These are phyloP conservation scores for Auriculariales sp. DNA, from an alignment of 768 basidiomycete species.

Conservation along the genomic window DNA sequence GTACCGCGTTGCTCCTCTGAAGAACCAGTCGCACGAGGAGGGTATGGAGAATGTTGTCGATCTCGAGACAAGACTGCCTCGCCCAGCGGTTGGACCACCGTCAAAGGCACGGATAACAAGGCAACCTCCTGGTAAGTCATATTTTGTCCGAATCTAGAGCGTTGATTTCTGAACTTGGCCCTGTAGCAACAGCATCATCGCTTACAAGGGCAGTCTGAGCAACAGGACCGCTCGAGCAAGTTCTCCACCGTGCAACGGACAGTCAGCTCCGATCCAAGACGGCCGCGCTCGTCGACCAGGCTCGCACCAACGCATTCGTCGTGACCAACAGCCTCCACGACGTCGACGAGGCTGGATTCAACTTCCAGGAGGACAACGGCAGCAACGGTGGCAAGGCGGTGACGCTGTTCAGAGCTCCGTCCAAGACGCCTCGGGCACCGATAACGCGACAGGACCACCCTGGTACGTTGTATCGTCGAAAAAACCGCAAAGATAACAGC, in stretches of 20 bases:
- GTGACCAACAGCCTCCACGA: constrained; percentile 49
- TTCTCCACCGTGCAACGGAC: constrained; percentile 17
- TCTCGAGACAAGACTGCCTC: constrained; percentile 41
- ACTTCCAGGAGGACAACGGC: constrained; percentile 46
- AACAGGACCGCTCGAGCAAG: constrained; percentile 21
- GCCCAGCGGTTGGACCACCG: constrained; percentile 40
- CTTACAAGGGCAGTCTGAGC: constrained; percentile 15
- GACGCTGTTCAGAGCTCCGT: constrained; percentile 38
- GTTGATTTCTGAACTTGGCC: not conserved
- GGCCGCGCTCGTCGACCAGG: constrained; percentile 39
- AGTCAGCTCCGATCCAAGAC: constrained; percentile 27
- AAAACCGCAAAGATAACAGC: no score
- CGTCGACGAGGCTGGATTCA: constrained; percentile 36
- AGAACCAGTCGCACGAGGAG: constrained; percentile 33
- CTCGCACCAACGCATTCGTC: constrained; percentile 36
- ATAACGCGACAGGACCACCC: no score
- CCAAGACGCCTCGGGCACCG: constrained; percentile 28
- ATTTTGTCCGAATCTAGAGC: no score
- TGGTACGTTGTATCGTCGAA: no score
- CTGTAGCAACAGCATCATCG: constrained; percentile 24
- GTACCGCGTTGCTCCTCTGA: constrained; percentile 36
- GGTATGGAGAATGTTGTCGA: constrained; percentile 34
- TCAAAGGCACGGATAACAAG: constrained; percentile 20
- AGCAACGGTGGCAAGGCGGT: constrained; percentile 32
- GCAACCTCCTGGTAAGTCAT: no score